Evolutionary conservation across 2,329 filamentous ascomycete genomes (phyloP).

Genomic region (Rutstroemia sp.): DNA sequence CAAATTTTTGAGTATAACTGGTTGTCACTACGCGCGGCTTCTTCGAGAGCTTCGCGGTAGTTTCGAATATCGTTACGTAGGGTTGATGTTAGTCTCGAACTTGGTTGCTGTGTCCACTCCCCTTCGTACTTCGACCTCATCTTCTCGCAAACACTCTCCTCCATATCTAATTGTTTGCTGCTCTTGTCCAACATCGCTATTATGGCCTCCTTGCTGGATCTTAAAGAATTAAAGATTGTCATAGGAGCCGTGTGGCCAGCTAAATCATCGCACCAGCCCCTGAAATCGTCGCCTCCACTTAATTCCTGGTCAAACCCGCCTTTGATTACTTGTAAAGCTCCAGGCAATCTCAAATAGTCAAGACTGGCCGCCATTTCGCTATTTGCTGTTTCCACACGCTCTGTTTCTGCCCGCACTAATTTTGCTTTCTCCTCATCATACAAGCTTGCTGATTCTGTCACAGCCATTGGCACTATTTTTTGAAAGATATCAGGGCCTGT

Average conservation of each 20-base stretch:
- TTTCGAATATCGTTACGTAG: conserved; percentile 79
- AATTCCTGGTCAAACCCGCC: conserved; percentile 88
- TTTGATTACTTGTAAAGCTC: conserved; percentile 83
- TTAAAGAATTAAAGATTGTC: conserved; percentile 70
- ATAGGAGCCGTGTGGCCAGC: conserved; percentile 76
- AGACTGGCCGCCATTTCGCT: conserved; percentile 93
- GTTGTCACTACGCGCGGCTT: conserved; percentile 78
- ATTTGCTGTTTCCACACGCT: conserved; percentile 86
- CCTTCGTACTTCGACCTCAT: conserved; percentile 96
- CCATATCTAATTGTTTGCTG: conserved; percentile 86
- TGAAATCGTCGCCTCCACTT: conserved; percentile 82
- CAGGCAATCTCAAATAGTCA: conserved; percentile 86
- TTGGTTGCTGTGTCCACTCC: conserved; percentile 97
- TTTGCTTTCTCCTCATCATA: conserved; percentile 99
- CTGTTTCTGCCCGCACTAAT: conserved; percentile 83
- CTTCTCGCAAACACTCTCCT: conserved; percentile 97
- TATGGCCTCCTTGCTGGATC: conserved; percentile 70
- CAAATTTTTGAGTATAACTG: conserved; percentile 77
- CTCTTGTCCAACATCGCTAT: conserved; percentile 67
- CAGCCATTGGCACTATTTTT: conserved; percentile 90
- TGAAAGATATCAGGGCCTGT: conserved; percentile 96
- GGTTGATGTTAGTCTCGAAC: conserved; percentile 79
- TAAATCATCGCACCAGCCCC: conserved; percentile 89
- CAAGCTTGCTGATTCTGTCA: conserved; percentile 92
- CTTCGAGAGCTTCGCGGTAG: conserved; percentile 82